phyloP scores from a whole-genome alignment of 2,329 filamentous ascomycete species.

The Microsporum ferrugineum region DNA sequence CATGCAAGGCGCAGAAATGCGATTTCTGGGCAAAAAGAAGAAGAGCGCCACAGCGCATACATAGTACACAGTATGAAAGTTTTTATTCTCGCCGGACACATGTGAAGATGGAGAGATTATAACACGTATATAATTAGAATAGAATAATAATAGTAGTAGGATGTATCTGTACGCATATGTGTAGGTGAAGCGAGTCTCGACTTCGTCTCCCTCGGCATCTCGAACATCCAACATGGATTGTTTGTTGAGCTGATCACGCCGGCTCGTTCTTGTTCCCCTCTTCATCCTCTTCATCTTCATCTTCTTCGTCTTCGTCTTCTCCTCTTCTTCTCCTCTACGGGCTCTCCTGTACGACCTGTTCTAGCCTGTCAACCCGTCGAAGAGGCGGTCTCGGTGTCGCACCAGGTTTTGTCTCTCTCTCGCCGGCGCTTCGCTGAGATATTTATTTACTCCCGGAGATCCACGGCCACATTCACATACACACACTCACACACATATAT shows the following conservation, averaged over 20 bases:
- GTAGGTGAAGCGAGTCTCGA: too few relatives aligned
- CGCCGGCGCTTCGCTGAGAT: background rate
- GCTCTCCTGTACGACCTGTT: background rate
- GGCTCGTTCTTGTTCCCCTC: background rate
- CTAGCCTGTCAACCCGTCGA: background rate
- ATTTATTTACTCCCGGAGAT: background rate
- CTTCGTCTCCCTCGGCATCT: background rate
- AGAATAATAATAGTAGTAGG: too few relatives aligned
- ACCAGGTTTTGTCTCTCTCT: background rate
- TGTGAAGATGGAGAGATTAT: too few relatives aligned
- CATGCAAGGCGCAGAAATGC: constrained; percentile 1
- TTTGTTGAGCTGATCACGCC: background rate
- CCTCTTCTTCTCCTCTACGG: background rate
- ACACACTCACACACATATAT: background rate
- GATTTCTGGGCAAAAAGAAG: background rate
- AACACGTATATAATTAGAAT: too few relatives aligned
- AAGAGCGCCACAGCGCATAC: background rate
- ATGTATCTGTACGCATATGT: too few relatives aligned
- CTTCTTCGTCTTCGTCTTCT: background rate
- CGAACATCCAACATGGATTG: background rate
- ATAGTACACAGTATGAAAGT: background rate
- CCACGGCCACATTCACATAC: background rate
- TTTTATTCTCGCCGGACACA: too few relatives aligned
- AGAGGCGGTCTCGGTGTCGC: background rate
- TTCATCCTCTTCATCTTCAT: background rate